Evolutionary conservation across 2,329 filamentous ascomycete genomes (phyloP), one percentile per base, ranked within the genome.

Genomic region (Scedosporium boydii): DNA sequence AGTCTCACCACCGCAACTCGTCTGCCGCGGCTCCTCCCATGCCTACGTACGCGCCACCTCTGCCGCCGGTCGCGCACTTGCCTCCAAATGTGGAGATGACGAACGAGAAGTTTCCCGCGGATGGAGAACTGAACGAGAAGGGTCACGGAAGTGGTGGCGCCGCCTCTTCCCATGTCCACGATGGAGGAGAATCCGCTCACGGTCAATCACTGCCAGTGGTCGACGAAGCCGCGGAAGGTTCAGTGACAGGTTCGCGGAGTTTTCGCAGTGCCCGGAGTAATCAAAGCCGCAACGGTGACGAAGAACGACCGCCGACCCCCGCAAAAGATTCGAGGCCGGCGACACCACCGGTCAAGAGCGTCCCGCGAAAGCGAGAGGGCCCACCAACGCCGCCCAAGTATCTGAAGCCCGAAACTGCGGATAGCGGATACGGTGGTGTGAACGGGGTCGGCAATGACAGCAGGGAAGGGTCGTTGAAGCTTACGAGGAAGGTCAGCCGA

Each of bases 221-320:
- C 6, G 90, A 96, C 67, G 93, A 98, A 75, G 88, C 86, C n/a
- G 89, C 86, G 4, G 93, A 97, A 73, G 87, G 81, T 9, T 84
- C 81, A 6, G 90, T 88, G 64, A 81, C 86, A 26, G 85, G 86
- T 1, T 83, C 58, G 2, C 46, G 41, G 14, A 42, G 29, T 23
- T 4, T n/a, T 16, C 29, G 18, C 23, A 23, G 38, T 10, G 27
- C n/a, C 12, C 29, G 29, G 57, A 23, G 18, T 12, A 23, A 29
- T 21, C 57, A 29, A 26, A 59, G 81, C 34, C 81, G 81, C 61
- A 85, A 83, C 69, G 80, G 79, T 23, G 76, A 77, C 63, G 83
- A 82, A 16, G 29, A 60, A 10, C 74, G 77, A 27, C 77, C 78
- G 1, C 64, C 71, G 38, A 79, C 78, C 2, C 77, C 80, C 0